Base-by-base conservation (phyloP, 2,329 filamentous ascomycete genomes). In the Aureobasidium sp. region DNA sequence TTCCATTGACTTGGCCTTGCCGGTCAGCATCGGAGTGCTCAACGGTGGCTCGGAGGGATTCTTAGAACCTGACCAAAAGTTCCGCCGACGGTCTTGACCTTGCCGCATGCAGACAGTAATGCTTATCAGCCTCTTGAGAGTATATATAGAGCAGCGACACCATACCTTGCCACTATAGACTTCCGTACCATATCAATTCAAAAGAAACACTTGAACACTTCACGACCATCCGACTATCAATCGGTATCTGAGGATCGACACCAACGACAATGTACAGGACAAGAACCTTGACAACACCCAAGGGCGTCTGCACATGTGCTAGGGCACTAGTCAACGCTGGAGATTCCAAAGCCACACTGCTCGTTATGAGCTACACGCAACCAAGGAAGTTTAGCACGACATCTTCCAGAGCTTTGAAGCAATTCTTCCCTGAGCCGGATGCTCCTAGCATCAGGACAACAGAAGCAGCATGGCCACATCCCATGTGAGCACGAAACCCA, bases 401-500 rank as follows among this genome's bases (percentile, higher is more conserved):
- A 17, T 57, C 63, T 3, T 54, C 59, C 6, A 60, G 56, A 5
- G 58, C 60, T 34, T 68, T 71, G 39, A 71, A 69, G 42, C 72
- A 76, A 41, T 74, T 72, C 64, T 77, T 78, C 55, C 71, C 71
- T 7, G 62, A 69, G 17, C 68, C 68, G 19, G 68, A 75, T 35
- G 69, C 72, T 16, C 67, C 71, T 0, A 66, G 66, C 49, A 72
- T 78, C 57, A 65, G 68, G 37, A 70, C 66, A 34, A 77, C 74
- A 0, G 64, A 71, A 47, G 65, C 73, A 56, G 71, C 74, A 63
- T 77, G 74, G 74, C 64, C 68, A 5, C 74, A 77, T 63, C 74
- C 74, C 44, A 62, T 71, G 69, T 72, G 60, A 41, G 66, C 48
- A 32, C 12, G 19, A 16, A 14, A 19, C 11, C 32, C 30, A 25